A percentile compares a stretch with the other conserved stretches of the same genome.
Conservation (phyloP, 2,329 filamentous ascomycete species). For the Trichoderma harzianum region DNA sequence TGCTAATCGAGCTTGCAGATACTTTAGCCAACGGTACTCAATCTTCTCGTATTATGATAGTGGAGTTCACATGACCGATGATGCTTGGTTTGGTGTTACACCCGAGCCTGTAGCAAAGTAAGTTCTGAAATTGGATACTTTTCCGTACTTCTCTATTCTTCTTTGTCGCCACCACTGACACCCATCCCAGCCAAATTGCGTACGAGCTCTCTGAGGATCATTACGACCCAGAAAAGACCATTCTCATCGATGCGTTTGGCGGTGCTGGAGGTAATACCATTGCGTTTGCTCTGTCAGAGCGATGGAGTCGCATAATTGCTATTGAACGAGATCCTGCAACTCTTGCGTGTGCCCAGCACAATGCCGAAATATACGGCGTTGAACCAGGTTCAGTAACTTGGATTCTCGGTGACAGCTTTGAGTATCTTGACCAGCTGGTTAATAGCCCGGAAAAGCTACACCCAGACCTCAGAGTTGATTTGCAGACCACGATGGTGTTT, state of each 20-base stretch:
- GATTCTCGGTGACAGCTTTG: conserved; percentile 84
- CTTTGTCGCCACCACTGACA: neutral
- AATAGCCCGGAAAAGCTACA: conserved; percentile 37
- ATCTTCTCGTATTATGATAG: conserved; percentile 87
- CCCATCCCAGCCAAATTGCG: conserved; percentile 64
- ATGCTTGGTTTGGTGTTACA: conserved; percentile 96
- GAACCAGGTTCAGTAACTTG: conserved; percentile 70
- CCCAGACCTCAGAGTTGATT: conserved; percentile 40
- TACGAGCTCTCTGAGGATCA: conserved; percentile 69
- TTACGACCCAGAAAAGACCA: conserved; percentile 53
- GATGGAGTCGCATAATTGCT: conserved; percentile 81
- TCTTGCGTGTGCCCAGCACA: conserved; percentile 87
- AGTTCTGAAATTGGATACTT: conserved; percentile 25
- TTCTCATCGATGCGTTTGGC: conserved; percentile 83
- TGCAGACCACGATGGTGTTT: conserved; percentile 47
- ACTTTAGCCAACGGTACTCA: conserved; percentile 83
- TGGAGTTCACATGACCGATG: conserved; percentile 85
- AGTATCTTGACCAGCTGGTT: conserved; percentile 54
- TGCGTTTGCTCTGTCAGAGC: conserved; percentile 78
- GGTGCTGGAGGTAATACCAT: conserved; percentile 93
- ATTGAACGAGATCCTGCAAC: conserved; percentile 81
- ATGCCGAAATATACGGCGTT: conserved; percentile 82
- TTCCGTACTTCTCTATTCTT: neutral
- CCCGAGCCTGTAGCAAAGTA: conserved; percentile 87
- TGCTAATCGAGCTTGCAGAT: conserved; percentile 49